Conservation (phyloP, 352 stramenopile species). For the Globisporangium alternatum region DNA sequence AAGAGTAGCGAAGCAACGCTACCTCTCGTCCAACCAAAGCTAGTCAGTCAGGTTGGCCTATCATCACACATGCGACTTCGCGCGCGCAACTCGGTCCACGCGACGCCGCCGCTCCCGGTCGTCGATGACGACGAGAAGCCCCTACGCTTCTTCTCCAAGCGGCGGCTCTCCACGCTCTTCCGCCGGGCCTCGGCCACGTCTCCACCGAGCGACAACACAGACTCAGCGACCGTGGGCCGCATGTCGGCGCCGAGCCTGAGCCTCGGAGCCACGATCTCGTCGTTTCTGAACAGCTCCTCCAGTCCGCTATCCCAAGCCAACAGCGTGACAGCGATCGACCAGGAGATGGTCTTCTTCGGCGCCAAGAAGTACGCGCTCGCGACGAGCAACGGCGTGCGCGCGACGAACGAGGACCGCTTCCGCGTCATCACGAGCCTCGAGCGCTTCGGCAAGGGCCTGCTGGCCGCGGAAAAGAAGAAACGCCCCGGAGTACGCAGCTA, state of each 20-base stretch:
- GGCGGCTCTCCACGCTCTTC: conserved; percentile 43
- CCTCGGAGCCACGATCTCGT: not conserved
- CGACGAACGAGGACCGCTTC: conserved; percentile 67
- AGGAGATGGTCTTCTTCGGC: conserved; percentile 57
- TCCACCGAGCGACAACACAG: conserved; percentile 9
- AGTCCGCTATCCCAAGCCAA: not conserved
- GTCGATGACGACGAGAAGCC: not conserved
- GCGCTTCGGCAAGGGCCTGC: conserved; percentile 44
- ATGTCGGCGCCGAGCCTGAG: not conserved
- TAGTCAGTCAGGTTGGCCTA: not conserved
- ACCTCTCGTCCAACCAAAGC: not conserved
- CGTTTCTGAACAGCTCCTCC: conserved; percentile 5
- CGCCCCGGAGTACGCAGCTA: conserved; percentile 16
- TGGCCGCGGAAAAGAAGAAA: conserved; percentile 34
- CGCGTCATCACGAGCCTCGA: conserved; percentile 70
- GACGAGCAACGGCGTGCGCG: conserved; percentile 43
- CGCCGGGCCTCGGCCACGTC: conserved; percentile 41
- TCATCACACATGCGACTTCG: conserved; percentile 7
- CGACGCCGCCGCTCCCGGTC: not conserved
- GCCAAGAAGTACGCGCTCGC: conserved; percentile 36
- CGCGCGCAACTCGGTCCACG: conserved; percentile 13
- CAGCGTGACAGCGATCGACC: conserved; percentile 34
- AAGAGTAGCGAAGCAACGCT: not conserved
- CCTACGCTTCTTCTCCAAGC: conserved; percentile 41
- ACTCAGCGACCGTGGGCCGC: not conserved